Evolutionary conservation across 495 filamentous ascomycete species (phyloP), one percentile per base, ranked within the genome.

Genomic region (Hypoxylon rickii): DNA sequence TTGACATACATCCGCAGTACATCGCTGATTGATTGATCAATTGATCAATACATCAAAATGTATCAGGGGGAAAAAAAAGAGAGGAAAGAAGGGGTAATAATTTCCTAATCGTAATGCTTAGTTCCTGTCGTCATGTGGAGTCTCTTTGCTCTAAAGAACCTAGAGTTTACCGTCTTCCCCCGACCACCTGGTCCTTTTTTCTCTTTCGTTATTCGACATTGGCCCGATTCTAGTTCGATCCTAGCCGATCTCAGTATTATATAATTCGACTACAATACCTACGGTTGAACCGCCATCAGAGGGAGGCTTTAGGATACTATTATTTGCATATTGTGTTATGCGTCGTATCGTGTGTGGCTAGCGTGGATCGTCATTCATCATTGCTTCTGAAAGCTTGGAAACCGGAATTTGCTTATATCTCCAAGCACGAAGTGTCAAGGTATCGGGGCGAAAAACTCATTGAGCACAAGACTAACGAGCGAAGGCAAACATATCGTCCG

Each of bases 161-260:
- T 51, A 33, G 6, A 18, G 3, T 7, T 11, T 46, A 42, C 33
- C 20, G n/a, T n/a, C n/a, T n/a, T n/a, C n/a, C n/a, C n/a, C n/a
- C n/a, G n/a, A n/a, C n/a, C n/a, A n/a, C n/a, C n/a, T n/a, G n/a
- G n/a, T 44, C 41, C 18, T 18, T 17, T 36, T 51, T 62, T 52
- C 52, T 56, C 48, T 62, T 36, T 56, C 58, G 52, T 62, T 56
- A 56, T 51, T 46, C 34, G 15, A 50, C 7, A 29, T 55, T 51
- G 21, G 16, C 36, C 55, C 49, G 44, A 53, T 55, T 46, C 24
- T 15, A 43, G 40, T 10, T 10, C 3, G 7, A 3, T 36, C 32
- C 13, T 12, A n/a, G 3, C 34, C 13, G 6, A 17, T 18, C 18
- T 38, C 18, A 10, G 24, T 29, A 29, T 29, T 29, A 10, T 29